Percentiles rank a stretch among this genome's conserved stretches.
Conservation (phyloP, 768 basidiomycete species). For the Tricholoma sp. region DNA sequence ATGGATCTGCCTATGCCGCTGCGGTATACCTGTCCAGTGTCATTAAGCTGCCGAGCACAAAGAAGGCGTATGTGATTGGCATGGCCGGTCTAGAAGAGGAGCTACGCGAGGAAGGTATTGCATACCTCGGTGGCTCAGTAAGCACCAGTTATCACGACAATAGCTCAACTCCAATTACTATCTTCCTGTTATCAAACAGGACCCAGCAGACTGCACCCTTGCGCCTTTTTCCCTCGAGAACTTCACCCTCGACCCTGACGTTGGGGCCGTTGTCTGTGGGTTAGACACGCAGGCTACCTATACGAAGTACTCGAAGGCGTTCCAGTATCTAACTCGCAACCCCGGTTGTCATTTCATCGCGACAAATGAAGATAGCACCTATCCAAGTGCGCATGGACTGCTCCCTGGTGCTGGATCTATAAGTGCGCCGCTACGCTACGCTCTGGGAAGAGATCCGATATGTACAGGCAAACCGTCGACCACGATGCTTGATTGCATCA, state of each 20-base stretch:
- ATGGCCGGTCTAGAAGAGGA: conserved; percentile 92
- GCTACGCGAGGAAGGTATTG: conserved; percentile 79
- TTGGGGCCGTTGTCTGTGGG: conserved; percentile 94
- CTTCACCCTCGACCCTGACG: conserved; percentile 70
- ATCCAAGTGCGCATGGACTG: conserved; percentile 64
- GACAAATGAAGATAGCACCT: conserved; percentile 93
- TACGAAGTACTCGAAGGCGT: conserved; percentile 90
- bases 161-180: not conserved
- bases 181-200: conserved; percentile 37
- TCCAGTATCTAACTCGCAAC: conserved; percentile 82
- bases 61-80: conserved; percentile 95
- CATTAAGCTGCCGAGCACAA: conserved; percentile 81
- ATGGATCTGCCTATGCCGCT: conserved; percentile 82
- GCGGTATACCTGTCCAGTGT: conserved; percentile 81
- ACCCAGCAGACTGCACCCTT: conserved; percentile 78
- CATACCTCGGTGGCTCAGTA: conserved; percentile 82
- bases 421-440: conserved; percentile 75
- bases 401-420: conserved; percentile 86
- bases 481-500: conserved; percentile 92
- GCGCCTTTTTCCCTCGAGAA: conserved; percentile 60
- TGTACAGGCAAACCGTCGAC: conserved; percentile 88
- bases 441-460: conserved; percentile 65
- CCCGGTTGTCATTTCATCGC: conserved; percentile 78
- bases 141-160: conserved; percentile 17
- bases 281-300: conserved; percentile 87